Evolutionary conservation across 108 stramenopile species (phyloP).

Genomic region (Fistulifera solaris): DNA sequence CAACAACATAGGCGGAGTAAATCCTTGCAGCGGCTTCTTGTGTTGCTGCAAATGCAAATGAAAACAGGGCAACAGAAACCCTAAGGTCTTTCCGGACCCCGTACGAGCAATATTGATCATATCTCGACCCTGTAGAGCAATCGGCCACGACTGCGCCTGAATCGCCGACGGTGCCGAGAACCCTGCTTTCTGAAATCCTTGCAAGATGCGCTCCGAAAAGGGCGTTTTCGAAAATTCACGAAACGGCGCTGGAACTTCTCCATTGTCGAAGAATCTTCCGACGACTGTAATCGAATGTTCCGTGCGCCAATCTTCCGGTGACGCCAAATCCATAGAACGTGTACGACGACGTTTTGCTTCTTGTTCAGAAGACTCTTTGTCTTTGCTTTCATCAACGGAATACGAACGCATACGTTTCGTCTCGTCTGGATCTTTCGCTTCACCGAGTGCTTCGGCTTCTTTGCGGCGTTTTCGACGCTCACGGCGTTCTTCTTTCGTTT

Average conservation of each 20-base stretch:
- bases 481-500: too few relatives aligned
- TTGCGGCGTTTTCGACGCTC: constrained; percentile 27
- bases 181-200: constrained; percentile 62
- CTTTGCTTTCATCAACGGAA: constrained; percentile 44
- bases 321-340: constrained; percentile 72
- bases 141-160: constrained; percentile 91
- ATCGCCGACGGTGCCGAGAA: constrained; percentile 76
- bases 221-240: constrained; percentile 72
- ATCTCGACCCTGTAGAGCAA: constrained; percentile 82
- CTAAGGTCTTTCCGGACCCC: constrained; percentile 92
- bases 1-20: constrained; percentile 42
- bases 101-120: constrained; percentile 98
- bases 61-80: constrained; percentile 93
- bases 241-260: constrained; percentile 48
- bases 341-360: constrained; percentile 47
- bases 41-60: constrained; percentile 54
- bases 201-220: constrained; percentile 52
- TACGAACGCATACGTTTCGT: constrained; percentile 73
- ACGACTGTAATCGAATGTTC: constrained; percentile 59
- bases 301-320: constrained; percentile 75
- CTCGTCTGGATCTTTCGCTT: constrained; percentile 44
- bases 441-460: constrained; percentile 37
- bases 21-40: constrained; percentile 14
- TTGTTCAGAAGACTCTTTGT: constrained; percentile 14
- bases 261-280: constrained; percentile 39